These are phyloP conservation scores for Scolecobasidium constrictum DNA, from an alignment of 2,329 filamentous ascomycete genomes.

Conservation along the genomic window DNA sequence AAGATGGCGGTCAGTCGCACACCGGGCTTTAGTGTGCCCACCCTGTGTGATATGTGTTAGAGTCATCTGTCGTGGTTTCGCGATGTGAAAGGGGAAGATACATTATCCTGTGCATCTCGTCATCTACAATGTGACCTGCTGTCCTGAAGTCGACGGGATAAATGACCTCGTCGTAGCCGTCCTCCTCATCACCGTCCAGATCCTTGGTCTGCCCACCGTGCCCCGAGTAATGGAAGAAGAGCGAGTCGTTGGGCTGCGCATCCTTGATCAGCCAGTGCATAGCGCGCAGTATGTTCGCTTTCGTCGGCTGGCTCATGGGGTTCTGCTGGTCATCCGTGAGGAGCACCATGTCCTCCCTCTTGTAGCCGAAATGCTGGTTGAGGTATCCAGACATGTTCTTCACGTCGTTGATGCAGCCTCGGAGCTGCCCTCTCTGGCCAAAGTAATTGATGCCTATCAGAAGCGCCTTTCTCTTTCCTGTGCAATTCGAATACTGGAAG, in stretches of 20 bases:
- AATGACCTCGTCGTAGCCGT: slow-evolving; percentile 75
- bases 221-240: slow-evolving; percentile 95
- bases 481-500: slow-evolving; percentile 89
- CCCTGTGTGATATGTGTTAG: too few species aligned
- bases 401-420: slow-evolving; percentile 94
- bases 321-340: slow-evolving; percentile 96
- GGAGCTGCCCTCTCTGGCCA: slow-evolving; percentile 76
- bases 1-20: slow-evolving; percentile 77
- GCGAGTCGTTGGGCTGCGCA: slow-evolving; percentile 79
- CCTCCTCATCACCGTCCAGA: slow-evolving; percentile 67
- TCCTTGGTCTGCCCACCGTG: slow-evolving; percentile 77
- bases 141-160: slow-evolving; percentile 74
- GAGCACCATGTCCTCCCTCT: slow-evolving; percentile 92
- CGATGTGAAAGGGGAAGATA: too few species aligned
- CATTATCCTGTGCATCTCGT: slow-evolving; percentile 72
- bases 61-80: too few species aligned
- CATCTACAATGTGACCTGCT: slow-evolving; percentile 72
- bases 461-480: slow-evolving; percentile 76
- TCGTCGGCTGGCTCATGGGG: slow-evolving; percentile 92
- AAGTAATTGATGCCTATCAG: slow-evolving; percentile 97
- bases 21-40: slow-evolving; percentile 65
- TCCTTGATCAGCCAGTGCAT: slow-evolving; percentile 99
- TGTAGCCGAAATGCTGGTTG: slow-evolving; percentile 81
- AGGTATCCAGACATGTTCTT: slow-evolving; percentile 93
- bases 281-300: slow-evolving; percentile 85